Evolutionary conservation across 2,329 filamentous ascomycete species (phyloP).

Genomic region (Alternaria sp.): DNA sequence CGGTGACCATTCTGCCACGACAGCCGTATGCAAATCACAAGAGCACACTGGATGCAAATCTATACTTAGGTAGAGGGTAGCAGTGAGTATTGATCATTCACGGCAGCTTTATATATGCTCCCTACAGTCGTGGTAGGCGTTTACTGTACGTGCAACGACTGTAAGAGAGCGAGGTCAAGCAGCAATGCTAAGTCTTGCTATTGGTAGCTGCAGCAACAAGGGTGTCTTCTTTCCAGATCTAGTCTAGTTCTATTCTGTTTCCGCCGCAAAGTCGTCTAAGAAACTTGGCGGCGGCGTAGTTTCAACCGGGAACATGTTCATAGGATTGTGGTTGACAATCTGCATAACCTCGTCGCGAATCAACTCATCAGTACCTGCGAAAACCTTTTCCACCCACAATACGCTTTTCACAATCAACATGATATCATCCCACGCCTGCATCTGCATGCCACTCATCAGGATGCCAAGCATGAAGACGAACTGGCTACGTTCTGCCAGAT

Average conservation of each 20-base stretch:
- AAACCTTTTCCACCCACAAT: slow-evolving; percentile 40
- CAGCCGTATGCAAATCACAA: not conserved
- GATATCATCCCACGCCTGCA: slow-evolving; percentile 29
- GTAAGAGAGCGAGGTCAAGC: not conserved
- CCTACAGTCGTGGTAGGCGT: not conserved
- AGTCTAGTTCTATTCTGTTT: slow-evolving; percentile 17
- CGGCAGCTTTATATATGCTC: not conserved
- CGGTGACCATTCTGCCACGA: not conserved
- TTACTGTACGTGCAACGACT: not conserved
- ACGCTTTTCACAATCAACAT: slow-evolving; percentile 35
- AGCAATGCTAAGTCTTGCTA: not conserved
- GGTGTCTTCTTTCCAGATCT: slow-evolving; percentile 14
- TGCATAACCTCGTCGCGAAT: slow-evolving; percentile 36
- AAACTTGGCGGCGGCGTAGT: slow-evolving; percentile 1
- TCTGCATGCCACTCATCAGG: slow-evolving; percentile 28
- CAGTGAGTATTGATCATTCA: not conserved
- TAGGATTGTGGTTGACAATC: slow-evolving; percentile 18
- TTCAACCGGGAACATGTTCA: slow-evolving; percentile 7
- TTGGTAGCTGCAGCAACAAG: slow-evolving; percentile 16
- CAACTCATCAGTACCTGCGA: slow-evolving; percentile 26
- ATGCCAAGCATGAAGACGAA: slow-evolving; percentile 37
- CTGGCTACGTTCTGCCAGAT: slow-evolving; percentile 30
- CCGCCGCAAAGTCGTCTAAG: slow-evolving; percentile 6
- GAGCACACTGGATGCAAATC: not conserved
- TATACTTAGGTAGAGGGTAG: not conserved